Conservation (phyloP, 75 land plant genomes). For the Ceratopteris richardii region DNA sequence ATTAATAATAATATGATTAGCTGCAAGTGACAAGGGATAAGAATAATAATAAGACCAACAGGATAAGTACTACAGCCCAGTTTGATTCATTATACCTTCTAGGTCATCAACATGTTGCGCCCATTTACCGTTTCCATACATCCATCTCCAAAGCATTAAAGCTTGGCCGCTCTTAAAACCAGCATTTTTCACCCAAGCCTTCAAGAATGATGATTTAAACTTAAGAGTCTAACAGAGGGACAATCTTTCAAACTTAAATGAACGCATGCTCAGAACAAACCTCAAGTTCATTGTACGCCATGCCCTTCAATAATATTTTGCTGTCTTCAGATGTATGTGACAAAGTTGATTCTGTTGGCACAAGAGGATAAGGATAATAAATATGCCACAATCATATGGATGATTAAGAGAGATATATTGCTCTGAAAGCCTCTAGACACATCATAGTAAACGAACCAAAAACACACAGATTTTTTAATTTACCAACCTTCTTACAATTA, state of each 20-base stretch:
- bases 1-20: too few relatives aligned
- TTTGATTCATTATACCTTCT: constrained; percentile 40
- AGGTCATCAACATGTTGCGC: constrained; percentile 53
- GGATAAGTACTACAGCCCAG: too few relatives aligned
- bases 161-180: constrained; percentile 81
- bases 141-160: constrained; percentile 72
- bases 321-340: neutral
- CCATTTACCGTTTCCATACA: constrained; percentile 74
- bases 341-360: too few relatives aligned
- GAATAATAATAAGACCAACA: too few relatives aligned
- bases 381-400: too few relatives aligned
- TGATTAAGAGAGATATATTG: too few relatives aligned
- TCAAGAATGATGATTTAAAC: constrained; percentile 5
- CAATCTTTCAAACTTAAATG: neutral
- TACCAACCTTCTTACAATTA: too few relatives aligned
- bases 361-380: too few relatives aligned
- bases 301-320: constrained; percentile 51
- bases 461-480: too few relatives aligned
- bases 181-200: constrained; percentile 77
- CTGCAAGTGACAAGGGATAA: too few relatives aligned
- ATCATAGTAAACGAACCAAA: too few relatives aligned
- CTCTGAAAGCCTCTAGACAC: too few relatives aligned
- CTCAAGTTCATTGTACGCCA: constrained; percentile 57
- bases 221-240: neutral
- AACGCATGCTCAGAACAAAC: constrained; percentile 16